Evolutionary conservation across 768 basidiomycete species (phyloP).

Genomic region (Mycena alexandri): DNA sequence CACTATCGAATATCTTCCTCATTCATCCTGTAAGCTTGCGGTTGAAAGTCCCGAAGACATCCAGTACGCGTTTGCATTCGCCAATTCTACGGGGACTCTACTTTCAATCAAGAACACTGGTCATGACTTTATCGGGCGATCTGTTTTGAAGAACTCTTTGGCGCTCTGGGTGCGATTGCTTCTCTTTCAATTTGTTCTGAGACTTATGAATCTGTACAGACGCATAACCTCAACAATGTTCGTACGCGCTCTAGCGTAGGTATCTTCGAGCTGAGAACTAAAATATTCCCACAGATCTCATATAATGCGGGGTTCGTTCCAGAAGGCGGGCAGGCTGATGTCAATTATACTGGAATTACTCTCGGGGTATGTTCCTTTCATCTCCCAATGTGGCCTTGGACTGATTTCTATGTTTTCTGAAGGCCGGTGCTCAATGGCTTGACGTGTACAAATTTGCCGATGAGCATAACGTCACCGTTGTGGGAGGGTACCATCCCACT

Average conservation of each 20-base stretch:
- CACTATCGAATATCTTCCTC: conserved; percentile 9
- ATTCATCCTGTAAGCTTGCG: conserved; percentile 17
- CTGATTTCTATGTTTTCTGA: conserved; percentile 6
- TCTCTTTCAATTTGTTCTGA: conserved; percentile 9
- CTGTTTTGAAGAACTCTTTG: conserved; percentile 16
- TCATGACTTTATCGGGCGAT: conserved; percentile 25
- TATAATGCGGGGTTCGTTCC: conserved; percentile 20
- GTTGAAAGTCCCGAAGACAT: conserved; percentile 19
- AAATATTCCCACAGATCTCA: conserved; percentile 19
- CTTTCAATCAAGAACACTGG: conserved; percentile 32
- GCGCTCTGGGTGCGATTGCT: conserved; percentile 19
- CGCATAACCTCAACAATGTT: conserved; percentile 22
- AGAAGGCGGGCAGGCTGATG: conserved; percentile 24
- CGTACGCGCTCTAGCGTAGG: conserved; percentile 9
- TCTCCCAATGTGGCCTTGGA: conserved; percentile 6
- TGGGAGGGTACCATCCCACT: conserved; percentile 20
- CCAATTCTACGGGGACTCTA: conserved; percentile 10
- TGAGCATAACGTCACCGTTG: conserved; percentile 13
- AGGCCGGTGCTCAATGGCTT: conserved; percentile 20
- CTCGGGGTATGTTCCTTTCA: conserved; percentile 18
- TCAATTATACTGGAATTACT: conserved; percentile 23
- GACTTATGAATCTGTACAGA: conserved; percentile 16
- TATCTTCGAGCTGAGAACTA: conserved; percentile 15
- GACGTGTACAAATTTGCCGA: conserved; percentile 28
- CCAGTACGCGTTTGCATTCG: conserved; percentile 17